Evolutionary conservation across 129 eudicot genomes (phyloP).

Genomic region (Centaurea solstitialis): DNA sequence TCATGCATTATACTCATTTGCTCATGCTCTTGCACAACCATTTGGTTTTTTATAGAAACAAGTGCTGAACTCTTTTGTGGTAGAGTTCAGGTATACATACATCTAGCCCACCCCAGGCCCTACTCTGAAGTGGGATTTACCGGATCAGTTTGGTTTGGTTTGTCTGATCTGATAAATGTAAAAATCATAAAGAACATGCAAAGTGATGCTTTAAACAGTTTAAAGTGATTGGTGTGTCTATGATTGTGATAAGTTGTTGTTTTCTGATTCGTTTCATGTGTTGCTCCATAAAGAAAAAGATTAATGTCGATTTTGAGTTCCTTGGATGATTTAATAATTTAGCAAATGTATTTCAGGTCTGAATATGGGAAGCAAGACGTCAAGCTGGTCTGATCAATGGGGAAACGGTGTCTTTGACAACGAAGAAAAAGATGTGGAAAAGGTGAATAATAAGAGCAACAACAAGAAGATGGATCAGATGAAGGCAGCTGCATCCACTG

Average conservation of each 20-base stretch:
- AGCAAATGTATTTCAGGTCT: constrained; percentile 11
- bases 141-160: too few relatives aligned
- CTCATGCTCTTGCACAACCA: too few relatives aligned
- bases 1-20: too few relatives aligned
- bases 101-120: too few relatives aligned
- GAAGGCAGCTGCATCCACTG: constrained; percentile 52
- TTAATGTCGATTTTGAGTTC: neutral
- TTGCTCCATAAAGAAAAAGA: neutral
- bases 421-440: constrained; percentile 30
- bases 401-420: constrained; percentile 28
- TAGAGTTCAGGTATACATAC: too few relatives aligned
- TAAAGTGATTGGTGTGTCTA: neutral
- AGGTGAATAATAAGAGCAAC: constrained; percentile 10
- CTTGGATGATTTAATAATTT: neutral
- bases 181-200: neutral
- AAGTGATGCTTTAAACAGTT: neutral
- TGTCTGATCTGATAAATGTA: too few relatives aligned
- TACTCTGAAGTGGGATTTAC: too few relatives aligned
- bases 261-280: neutral
- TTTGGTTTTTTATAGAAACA: too few relatives aligned
- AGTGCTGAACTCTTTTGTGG: too few relatives aligned
- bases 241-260: neutral
- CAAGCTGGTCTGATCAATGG: constrained; percentile 58
- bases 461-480: constrained; percentile 50
- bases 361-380: constrained; percentile 42